Percentiles rank a stretch among this genome's conserved stretches.
phyloP scores from a whole-genome alignment of 129 eudicot genomes.

The Cynara cardunculus region DNA sequence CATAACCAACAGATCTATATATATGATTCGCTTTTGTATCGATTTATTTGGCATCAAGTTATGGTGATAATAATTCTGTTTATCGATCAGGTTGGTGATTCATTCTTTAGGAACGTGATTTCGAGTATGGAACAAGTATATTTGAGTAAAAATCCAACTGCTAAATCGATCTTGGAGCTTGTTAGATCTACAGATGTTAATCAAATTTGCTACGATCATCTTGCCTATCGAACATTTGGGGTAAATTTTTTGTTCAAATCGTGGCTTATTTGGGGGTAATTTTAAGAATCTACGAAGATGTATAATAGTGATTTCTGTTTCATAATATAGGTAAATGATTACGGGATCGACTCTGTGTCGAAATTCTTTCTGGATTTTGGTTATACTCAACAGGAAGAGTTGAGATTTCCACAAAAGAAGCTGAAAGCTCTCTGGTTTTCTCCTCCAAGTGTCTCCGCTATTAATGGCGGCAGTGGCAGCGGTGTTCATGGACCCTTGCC shows the following conservation, averaged over 20 bases:
- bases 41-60: neutral
- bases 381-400: conserved; percentile 67
- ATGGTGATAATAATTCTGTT: neutral
- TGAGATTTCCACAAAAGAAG: conserved; percentile 86
- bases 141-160: conserved; percentile 80
- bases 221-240: conserved; percentile 92
- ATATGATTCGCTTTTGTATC: neutral
- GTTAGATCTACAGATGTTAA: conserved; percentile 57
- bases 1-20: neutral
- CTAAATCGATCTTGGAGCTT: conserved; percentile 70
- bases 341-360: conserved; percentile 86
- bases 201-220: conserved; percentile 81
- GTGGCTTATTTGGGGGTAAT: neutral
- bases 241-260: conserved; percentile 24
- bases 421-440: conserved; percentile 90
- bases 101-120: conserved; percentile 71
- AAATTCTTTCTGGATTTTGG: conserved; percentile 68
- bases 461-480: conserved; percentile 40
- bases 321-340: conserved; percentile 57
- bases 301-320: neutral
- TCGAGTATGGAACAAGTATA: conserved; percentile 70
- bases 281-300: neutral
- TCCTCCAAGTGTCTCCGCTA: conserved; percentile 46
- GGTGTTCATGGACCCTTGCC: conserved; percentile 87
- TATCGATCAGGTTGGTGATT: conserved; percentile 54